A percentile compares a stretch with the other conserved stretches of the same genome.
Evolutionary conservation across 495 filamentous ascomycete species (phyloP).

Genomic region (Venustampulla echinocandica): DNA sequence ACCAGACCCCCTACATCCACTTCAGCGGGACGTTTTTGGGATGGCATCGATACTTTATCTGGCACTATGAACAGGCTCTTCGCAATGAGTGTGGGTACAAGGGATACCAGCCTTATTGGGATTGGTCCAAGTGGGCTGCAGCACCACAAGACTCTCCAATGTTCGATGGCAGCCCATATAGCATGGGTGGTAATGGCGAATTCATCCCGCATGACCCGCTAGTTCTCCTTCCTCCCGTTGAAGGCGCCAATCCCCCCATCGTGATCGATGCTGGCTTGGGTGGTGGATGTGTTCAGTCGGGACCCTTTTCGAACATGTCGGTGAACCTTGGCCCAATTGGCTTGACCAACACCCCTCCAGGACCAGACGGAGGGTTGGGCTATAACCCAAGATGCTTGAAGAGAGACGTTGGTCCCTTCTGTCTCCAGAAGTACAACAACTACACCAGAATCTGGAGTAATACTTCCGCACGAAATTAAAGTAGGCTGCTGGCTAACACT

Average conservation of each 20-base stretch:
- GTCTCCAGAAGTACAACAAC: constrained; percentile 35
- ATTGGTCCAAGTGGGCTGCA: constrained; percentile 47
- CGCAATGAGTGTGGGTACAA: constrained; percentile 62
- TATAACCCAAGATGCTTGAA: constrained; percentile 59
- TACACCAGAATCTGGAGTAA: constrained; percentile 34
- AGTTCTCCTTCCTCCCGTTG: constrained; percentile 8
- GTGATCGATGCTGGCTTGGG: constrained; percentile 40
- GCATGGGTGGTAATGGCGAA: constrained; percentile 53
- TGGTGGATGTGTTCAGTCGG: constrained; percentile 55
- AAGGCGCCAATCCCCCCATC: constrained; percentile 30
- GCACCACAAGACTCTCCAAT: constrained; percentile 48
- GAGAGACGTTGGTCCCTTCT: constrained; percentile 49
- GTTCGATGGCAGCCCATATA: constrained; percentile 54
- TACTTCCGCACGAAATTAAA: constrained; percentile 34
- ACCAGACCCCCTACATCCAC: constrained; percentile 53
- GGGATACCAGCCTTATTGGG: constrained; percentile 33
- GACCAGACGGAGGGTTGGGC: constrained; percentile 14
- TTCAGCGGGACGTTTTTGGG: constrained; percentile 54
- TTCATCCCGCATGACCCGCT: constrained; percentile 25
- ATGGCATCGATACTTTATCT: constrained; percentile 65
- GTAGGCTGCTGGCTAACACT: constrained; percentile 42
- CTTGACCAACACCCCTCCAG: constrained; percentile 22
- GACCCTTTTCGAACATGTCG: constrained; percentile 44
- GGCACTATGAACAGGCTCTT: constrained; percentile 58
- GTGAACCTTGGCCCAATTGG: constrained; percentile 45